These are phyloP conservation scores for Exophiala phaeomuriformis DNA, from an alignment of 2,329 filamentous ascomycete genomes.

Conservation along the genomic window DNA sequence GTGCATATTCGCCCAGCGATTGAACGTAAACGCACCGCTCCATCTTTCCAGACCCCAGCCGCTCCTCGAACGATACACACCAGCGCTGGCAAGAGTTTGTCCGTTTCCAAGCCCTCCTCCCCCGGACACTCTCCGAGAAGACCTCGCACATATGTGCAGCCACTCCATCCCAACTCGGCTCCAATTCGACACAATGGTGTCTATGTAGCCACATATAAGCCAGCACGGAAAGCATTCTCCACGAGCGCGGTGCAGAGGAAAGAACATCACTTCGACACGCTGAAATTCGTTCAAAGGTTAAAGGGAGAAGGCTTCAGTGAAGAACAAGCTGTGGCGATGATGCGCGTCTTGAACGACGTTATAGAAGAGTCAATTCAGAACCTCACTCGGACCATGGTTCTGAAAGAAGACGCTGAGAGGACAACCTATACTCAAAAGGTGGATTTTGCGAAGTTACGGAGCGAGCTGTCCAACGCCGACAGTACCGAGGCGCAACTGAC, in stretches of 20 bases:
- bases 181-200: constrained; percentile 43
- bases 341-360: constrained; percentile 92
- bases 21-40: constrained; percentile 2
- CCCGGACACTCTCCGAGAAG: constrained; percentile 3
- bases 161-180: constrained; percentile 9
- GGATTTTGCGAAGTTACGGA: constrained; percentile 94
- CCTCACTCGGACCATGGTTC: constrained; percentile 93
- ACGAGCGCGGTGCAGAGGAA: constrained; percentile 57
- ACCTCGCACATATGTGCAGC: constrained; percentile 11
- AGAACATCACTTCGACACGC: constrained; percentile 95
- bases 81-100: not conserved
- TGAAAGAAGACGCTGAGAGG: constrained; percentile 65
- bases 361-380: constrained; percentile 99
- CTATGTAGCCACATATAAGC: constrained; percentile 40
- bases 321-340: constrained; percentile 93
- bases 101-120: constrained; percentile 1
- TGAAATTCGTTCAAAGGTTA: constrained; percentile 90
- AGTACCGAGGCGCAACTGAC: constrained; percentile 85
- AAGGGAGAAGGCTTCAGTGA: constrained; percentile 91
- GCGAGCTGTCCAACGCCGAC: constrained; percentile 85
- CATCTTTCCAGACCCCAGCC: constrained; percentile 10
- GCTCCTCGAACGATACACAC: constrained; percentile 12
- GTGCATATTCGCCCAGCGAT: constrained; percentile 3
- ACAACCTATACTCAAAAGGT: constrained; percentile 74
- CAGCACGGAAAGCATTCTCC: constrained; percentile 46